These are phyloP conservation scores for Hygrophila difformis DNA, from an alignment of 257 asterid species.

Conservation along the genomic window DNA sequence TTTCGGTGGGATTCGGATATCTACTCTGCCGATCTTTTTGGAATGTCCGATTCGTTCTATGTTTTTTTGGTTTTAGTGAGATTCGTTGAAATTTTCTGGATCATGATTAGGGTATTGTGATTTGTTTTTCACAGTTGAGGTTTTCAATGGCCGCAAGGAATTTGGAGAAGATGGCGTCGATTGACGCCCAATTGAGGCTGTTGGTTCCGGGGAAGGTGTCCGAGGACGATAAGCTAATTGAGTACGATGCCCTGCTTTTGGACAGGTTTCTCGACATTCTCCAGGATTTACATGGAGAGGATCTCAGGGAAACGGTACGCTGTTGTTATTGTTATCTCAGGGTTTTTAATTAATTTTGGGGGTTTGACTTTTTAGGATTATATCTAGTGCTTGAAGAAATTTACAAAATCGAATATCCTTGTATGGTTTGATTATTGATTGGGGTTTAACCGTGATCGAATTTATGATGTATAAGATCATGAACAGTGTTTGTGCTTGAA, in stretches of 20 bases:
- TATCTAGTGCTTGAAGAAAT: neutral
- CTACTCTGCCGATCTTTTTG: too few relatives aligned
- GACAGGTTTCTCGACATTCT: conserved; percentile 92
- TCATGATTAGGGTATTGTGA: neutral
- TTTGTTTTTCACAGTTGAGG: neutral
- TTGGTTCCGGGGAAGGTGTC: conserved; percentile 87
- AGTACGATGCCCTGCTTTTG: conserved; percentile 83
- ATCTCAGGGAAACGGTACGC: conserved; percentile 73
- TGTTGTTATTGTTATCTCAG: conserved; percentile 1
- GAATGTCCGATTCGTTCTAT: too few relatives aligned
- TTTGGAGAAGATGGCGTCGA: conserved; percentile 77
- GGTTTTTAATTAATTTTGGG: neutral
- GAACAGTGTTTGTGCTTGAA: too few relatives aligned
- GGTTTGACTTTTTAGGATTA: neutral
- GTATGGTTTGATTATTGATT: too few relatives aligned
- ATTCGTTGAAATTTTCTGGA: too few relatives aligned
- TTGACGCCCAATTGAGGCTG: conserved; percentile 86
- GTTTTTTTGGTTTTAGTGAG: too few relatives aligned
- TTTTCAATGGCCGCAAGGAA: conserved; percentile 19
- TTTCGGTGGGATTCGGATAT: too few relatives aligned
- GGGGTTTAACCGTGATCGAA: too few relatives aligned
- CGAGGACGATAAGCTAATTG: conserved; percentile 92
- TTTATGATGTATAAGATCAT: too few relatives aligned
- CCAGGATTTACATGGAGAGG: conserved; percentile 86
- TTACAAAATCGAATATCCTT: too few relatives aligned